A percentile compares a stretch with the other conserved stretches of the same genome.
These are phyloP conservation scores for Fraxinus greggii DNA, from an alignment of 305 asterid species.

Conservation along the genomic window DNA sequence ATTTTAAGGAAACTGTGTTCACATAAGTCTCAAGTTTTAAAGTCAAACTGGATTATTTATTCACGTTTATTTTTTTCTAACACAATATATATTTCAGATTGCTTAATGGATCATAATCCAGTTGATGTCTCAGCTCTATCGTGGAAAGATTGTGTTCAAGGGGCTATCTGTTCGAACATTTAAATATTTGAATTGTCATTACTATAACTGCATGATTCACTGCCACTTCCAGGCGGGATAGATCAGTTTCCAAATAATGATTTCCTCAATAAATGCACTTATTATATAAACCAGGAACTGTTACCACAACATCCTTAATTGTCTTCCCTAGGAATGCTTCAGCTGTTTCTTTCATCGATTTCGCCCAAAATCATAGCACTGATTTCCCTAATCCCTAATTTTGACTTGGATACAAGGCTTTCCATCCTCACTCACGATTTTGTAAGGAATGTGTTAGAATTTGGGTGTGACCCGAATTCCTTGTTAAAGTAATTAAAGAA, in stretches of 20 bases:
- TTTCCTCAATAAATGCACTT: not conserved
- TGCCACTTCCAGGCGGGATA: not conserved
- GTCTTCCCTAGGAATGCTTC: slow-evolving; percentile 50
- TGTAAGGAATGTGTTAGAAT: no score
- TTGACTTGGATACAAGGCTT: slow-evolving; percentile 39
- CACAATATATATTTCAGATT: not conserved
- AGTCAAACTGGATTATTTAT: no score
- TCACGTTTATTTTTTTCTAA: no score
- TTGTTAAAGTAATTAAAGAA: no score
- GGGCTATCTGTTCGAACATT: not conserved
- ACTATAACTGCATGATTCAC: not conserved
- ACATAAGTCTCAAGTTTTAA: no score
- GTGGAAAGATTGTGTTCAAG: not conserved
- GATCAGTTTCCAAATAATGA: not conserved
- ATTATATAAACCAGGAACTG: slow-evolving; percentile 32
- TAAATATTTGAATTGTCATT: not conserved
- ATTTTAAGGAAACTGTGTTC: no score
- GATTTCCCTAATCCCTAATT: slow-evolving; percentile 42
- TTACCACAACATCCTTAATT: slow-evolving; percentile 46
- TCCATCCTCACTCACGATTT: no score
- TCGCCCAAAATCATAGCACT: slow-evolving; percentile 45
- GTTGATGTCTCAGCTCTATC: not conserved
- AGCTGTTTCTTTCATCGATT: slow-evolving; percentile 53
- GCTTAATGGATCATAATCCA: not conserved
- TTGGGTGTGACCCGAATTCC: no score